Conservation (phyloP, 129 eudicot species). For the Centrapalus pauciflorus region DNA sequence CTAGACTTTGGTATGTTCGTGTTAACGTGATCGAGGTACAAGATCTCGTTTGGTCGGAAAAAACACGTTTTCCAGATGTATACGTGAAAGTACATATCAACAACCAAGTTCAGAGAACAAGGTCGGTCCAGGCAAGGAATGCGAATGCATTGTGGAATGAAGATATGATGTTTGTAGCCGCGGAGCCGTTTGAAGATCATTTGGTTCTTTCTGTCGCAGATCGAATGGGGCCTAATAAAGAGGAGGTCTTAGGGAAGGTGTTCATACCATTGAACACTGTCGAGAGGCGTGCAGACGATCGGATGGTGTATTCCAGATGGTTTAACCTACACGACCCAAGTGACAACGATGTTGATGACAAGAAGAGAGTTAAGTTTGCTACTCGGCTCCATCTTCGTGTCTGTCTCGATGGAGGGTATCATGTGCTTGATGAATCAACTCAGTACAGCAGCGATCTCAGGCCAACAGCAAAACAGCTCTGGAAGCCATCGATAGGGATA, state of each 20-base stretch:
- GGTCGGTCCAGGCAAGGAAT: slow-evolving; percentile 43
- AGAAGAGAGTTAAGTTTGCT: slow-evolving; percentile 53
- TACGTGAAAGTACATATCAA: slow-evolving; percentile 66
- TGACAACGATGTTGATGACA: slow-evolving; percentile 46
- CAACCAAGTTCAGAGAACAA: slow-evolving; percentile 55
- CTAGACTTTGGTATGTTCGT: slow-evolving; percentile 89
- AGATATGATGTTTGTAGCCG: slow-evolving; percentile 90
- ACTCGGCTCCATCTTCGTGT: slow-evolving; percentile 70
- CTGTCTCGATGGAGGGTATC: slow-evolving; percentile 91
- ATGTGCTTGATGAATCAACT: slow-evolving; percentile 90
- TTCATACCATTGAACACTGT: slow-evolving; percentile 54
- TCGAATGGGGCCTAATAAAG: slow-evolving; percentile 61
- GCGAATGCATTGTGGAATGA: slow-evolving; percentile 74
- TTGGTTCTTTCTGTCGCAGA: slow-evolving; percentile 67
- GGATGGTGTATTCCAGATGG: slow-evolving; percentile 57
- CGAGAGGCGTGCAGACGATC: slow-evolving; percentile 67
- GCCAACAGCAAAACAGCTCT: slow-evolving; percentile 77
- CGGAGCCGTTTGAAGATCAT: slow-evolving; percentile 92
- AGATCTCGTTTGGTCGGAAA: slow-evolving; percentile 65
- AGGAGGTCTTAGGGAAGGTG: slow-evolving; percentile 59
- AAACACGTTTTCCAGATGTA: slow-evolving; percentile 58
- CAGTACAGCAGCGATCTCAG: slow-evolving; percentile 94
- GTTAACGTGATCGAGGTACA: slow-evolving; percentile 86
- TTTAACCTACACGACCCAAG: slow-evolving; percentile 48
- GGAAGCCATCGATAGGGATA: slow-evolving; percentile 86